These are phyloP conservation scores for Trichosporon inkin DNA, from an alignment of 1,284 basidiomycete species.

Conservation along the genomic window DNA sequence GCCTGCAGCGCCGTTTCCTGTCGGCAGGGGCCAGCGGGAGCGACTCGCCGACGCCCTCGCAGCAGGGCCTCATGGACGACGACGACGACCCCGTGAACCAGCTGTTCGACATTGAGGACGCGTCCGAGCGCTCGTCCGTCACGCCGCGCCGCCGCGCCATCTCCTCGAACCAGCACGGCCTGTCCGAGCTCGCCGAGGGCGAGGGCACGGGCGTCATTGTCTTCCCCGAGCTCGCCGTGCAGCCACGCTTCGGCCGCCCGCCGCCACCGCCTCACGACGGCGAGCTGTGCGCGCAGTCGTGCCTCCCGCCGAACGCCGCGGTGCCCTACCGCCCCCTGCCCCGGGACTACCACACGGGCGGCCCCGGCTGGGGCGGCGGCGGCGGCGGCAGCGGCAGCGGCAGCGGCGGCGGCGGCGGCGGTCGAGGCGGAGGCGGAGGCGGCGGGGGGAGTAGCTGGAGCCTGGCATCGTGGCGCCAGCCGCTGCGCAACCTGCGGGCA, in stretches of 20 bases:
- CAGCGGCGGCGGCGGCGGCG: background rate
- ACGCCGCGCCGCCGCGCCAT: constrained; percentile 19
- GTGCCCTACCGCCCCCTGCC: constrained; percentile 19
- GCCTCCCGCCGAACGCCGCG: constrained; percentile 17
- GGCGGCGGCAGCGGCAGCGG: background rate
- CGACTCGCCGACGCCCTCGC: background rate
- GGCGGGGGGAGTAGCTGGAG: background rate
- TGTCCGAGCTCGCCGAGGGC: constrained; percentile 3
- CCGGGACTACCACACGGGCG: constrained; percentile 12
- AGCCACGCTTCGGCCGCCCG: constrained; percentile 6
- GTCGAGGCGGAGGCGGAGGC: background rate
- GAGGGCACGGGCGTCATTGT: constrained; percentile 23
- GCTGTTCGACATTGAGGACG: constrained; percentile 8
- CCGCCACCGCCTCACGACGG: constrained; percentile 16
- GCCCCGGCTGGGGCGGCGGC: background rate
- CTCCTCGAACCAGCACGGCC: constrained; percentile 7
- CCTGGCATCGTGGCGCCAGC: background rate
- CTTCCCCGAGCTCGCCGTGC: constrained; percentile 24
- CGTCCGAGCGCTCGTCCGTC: background rate
- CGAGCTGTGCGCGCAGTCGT: constrained; percentile 22
- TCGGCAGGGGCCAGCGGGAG: background rate
- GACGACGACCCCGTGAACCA: constrained; percentile 14
- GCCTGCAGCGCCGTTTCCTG: constrained; percentile 5
- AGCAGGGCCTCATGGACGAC: background rate
- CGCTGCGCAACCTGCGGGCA: constrained; percentile 9